Base-by-base conservation (phyloP, 2,329 filamentous ascomycete species). In the Lecanicillium sp. region DNA sequence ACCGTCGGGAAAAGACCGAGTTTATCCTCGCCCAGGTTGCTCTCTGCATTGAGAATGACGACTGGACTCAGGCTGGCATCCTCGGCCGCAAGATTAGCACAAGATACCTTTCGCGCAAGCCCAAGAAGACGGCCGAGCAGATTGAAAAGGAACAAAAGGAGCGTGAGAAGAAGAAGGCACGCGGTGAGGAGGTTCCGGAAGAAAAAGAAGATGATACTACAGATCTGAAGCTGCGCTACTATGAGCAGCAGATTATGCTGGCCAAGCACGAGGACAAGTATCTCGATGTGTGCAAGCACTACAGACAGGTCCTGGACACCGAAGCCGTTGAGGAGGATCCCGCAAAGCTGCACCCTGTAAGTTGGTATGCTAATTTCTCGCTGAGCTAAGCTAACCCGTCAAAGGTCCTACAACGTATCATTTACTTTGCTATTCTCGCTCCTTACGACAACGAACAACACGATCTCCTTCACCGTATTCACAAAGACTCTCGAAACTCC, bases 371-470 rank as follows among this genome's bases (percentile, higher is more conserved):
- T 11, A 30, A 9, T 22, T 4, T n/a, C 5, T 37, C 30, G 29
- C 4, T 27, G 12, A 9, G 3, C 9, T 13, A 20, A 37, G 33
- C 48, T 57, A 36, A 57, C 38, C 25, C 8, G 13, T 16, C 2
- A 32, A 14, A 94, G 87, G 79, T 88, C 14, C 76, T 98, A 31
- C 88, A 95, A 68, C 80, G 92, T 55, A 88, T 96, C 59, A 89
- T 96, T 64, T 96, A 94, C 74, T 98, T 94, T 63, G 80, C 95
- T 59, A 92, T 96, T 49, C 83, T 98, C 37, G 85, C 92, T 7
- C 89, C 92, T 7, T 88, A 96, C 64, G 90, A 98, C 68, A 98
- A 98, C 63, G 92, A 98, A 62, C 92, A 98, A 62, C 92, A 90
- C 51, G 92, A 98, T 52, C 83, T 98, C 40, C 80, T 98, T 44